A percentile compares a stretch with the other conserved stretches of the same genome.
Conservation (phyloP, 2,329 filamentous ascomycete species). For the Sporothrix brunneoviolacea region DNA sequence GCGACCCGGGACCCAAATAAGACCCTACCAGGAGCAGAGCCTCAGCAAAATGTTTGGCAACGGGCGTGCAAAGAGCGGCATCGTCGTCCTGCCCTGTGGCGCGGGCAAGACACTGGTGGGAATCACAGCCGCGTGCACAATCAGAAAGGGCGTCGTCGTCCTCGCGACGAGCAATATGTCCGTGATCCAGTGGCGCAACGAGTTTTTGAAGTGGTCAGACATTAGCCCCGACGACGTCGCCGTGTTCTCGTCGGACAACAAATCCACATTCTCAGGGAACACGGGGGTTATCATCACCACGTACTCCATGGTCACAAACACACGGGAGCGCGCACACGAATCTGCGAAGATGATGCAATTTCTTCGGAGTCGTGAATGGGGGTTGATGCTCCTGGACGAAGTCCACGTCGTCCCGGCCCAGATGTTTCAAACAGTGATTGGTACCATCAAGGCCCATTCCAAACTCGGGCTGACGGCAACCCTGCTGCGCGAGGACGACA, state of each 20-base stretch:
- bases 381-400: slow-evolving; percentile 92
- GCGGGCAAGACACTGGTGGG: slow-evolving; percentile 96
- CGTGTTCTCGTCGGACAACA: slow-evolving; percentile 89
- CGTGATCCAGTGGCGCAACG: slow-evolving; percentile 93
- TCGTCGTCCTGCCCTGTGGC: slow-evolving; percentile 93
- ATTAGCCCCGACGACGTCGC: slow-evolving; percentile 87
- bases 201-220: slow-evolving; percentile 97
- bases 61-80: slow-evolving; percentile 89
- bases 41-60: slow-evolving; percentile 99
- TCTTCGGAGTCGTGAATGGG: slow-evolving; percentile 87
- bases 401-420: slow-evolving; percentile 96
- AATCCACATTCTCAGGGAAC: slow-evolving; percentile 72
- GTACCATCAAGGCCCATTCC: slow-evolving; percentile 85
- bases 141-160: slow-evolving; percentile 92
- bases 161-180: slow-evolving; percentile 97
- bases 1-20: slow-evolving; percentile 79
- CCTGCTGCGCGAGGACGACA: slow-evolving; percentile 90
- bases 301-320: slow-evolving; percentile 97
- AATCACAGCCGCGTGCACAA: slow-evolving; percentile 95
- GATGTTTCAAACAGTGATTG: slow-evolving; percentile 91
- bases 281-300: slow-evolving; percentile 96
- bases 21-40: slow-evolving; percentile 93
- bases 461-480: slow-evolving; percentile 94
- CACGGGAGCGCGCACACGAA: slow-evolving; percentile 78
- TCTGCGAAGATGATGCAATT: slow-evolving; percentile 97